These are phyloP conservation scores for Saccharomycopsis hybrid DNA, from an alignment of 1,139 yeast genomes.

Conservation along the genomic window DNA sequence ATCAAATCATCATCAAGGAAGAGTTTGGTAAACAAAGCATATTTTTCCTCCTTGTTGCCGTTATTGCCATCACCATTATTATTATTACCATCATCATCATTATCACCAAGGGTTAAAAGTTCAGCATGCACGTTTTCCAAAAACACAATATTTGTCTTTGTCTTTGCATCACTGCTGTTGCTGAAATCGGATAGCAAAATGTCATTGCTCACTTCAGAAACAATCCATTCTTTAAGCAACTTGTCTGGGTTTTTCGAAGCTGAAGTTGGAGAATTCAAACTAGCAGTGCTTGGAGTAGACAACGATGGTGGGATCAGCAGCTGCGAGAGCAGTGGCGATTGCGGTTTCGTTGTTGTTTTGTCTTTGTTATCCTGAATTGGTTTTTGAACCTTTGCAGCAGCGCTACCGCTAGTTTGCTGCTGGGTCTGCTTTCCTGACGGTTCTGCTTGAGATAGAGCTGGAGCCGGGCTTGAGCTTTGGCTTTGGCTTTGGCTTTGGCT, in stretches of 20 bases:
- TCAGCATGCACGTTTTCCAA: constrained; percentile 38
- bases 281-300: not conserved
- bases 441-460: too few relatives aligned
- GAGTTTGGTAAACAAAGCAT: constrained; percentile 20
- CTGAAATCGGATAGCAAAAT: constrained; percentile 37
- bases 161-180: constrained; percentile 21
- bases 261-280: not conserved
- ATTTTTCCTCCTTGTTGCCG: too few relatives aligned
- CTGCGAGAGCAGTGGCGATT: not conserved
- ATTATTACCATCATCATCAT: constrained; percentile 28
- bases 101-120: constrained; percentile 27
- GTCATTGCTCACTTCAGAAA: constrained; percentile 30
- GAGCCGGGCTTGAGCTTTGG: too few relatives aligned
- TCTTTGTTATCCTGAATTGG: not conserved
- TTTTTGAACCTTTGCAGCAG: too few relatives aligned
- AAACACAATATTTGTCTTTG: constrained; percentile 24
- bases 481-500: too few relatives aligned
- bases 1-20: constrained; percentile 18
- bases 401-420: too few relatives aligned
- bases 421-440: too few relatives aligned
- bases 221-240: constrained; percentile 28
- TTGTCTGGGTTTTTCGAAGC: constrained; percentile 21
- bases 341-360: not conserved
- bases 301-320: not conserved
- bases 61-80: too few relatives aligned